Percentiles rank a stretch among this genome's conserved stretches.
These are phyloP conservation scores for Cucumis melo DNA, from an alignment of 306 rosid genomes.

Conservation along the genomic window DNA sequence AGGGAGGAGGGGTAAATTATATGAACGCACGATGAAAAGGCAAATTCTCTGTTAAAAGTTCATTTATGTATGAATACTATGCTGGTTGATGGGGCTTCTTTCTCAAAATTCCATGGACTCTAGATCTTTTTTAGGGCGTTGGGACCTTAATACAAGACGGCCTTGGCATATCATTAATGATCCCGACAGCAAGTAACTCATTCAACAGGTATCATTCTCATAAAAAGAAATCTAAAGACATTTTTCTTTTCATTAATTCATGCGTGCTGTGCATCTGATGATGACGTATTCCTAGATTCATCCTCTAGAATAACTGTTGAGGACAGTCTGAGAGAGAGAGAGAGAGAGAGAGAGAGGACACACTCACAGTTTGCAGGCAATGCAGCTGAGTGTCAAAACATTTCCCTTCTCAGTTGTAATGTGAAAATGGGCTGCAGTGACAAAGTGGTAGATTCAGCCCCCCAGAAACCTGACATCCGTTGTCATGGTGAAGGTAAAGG, in stretches of 20 bases:
- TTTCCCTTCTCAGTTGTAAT: background rate
- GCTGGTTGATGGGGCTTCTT: no score
- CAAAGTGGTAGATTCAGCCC: background rate
- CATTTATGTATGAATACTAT: no score
- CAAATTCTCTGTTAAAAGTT: no score
- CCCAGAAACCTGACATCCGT: background rate
- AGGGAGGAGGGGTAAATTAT: no score
- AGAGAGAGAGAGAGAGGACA: background rate
- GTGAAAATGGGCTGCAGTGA: background rate
- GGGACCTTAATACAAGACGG: no score
- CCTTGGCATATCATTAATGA: no score
- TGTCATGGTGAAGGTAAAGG: background rate
- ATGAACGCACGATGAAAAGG: no score
- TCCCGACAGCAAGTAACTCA: no score
- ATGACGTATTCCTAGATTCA: background rate
- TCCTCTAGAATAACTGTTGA: background rate
- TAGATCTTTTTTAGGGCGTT: no score
- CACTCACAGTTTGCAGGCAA: background rate
- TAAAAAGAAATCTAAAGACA: no score
- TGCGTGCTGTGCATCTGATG: background rate
- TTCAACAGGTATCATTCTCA: no score
- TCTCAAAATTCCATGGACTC: no score
- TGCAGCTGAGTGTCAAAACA: background rate
- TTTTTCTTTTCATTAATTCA: background rate
- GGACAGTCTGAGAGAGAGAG: background rate